Base-by-base conservation (phyloP, 176 grass and related monocot genomes). In the Eleusine coracana region DNA sequence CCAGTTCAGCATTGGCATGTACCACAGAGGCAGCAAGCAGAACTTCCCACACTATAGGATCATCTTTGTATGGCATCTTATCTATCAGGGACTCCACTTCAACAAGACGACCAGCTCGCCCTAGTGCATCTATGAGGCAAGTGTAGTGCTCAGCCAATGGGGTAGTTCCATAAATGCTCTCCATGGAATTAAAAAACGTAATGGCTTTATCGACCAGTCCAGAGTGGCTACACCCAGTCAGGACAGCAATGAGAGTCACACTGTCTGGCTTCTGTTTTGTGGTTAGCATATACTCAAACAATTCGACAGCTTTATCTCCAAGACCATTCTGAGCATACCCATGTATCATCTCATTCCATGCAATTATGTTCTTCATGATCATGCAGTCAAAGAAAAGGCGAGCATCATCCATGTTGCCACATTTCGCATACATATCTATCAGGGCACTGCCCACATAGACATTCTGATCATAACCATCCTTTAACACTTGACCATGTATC, bases 261-360 rank as follows among this genome's bases (percentile, higher is more conserved):
- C 69, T 83, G 62, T 97, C 92, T 70, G 92, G 94, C 78, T 90
- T 90, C 68, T 94, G 68, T 48, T 86, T 84, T 77, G 90, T 91
- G 44, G 77, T 87, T 80, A 94, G 63, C 94, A 97, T 91, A 68
- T 74, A 64, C 60, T 94, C 88, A 78, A 97, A 97, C 58, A 97
- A 68, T 71, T 92, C 90, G 29, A 94, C 83, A 48, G 92, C 92
- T 79, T 81, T 83, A 41, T 92, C 73, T 25, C 89, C 84, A 63
- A 77, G 80, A 40, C 94, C 94, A 89, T 88, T 97, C 77, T 92
- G 92, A 67, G 92, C 83, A 60, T 97, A 94, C 36, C 94, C 92
- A 92, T 97, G 90, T 85, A 97, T 92, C 88, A 92, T 94, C 90
- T 97, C 94, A 86, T 97, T 97, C 94, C 94, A 97, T n/a, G 94